Evolutionary conservation across 2,329 filamentous ascomycete genomes (phyloP), one percentile per base, ranked within the genome.

Genomic region (Arthrobotrys iridis): DNA sequence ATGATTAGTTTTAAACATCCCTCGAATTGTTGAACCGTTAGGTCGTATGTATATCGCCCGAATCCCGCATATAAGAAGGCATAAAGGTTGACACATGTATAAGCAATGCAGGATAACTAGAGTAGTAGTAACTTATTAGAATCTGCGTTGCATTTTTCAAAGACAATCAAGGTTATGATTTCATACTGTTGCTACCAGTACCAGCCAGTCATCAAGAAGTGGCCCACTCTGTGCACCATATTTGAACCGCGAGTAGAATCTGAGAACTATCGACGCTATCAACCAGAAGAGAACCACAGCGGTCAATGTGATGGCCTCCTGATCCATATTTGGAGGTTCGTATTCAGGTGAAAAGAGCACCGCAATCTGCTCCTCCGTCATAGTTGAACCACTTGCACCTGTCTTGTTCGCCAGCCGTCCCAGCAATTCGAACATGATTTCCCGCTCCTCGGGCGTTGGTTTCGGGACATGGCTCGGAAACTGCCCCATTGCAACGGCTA

Each of bases 381-480:
- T 24, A 13, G n/a, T 24, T 33, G 40, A 30, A 18, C 63, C 60
- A 13, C 24, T 63, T n/a, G 43, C 15, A 24, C 63, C 71, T 2
- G 46, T 50, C 20, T 58, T 43, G 24, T 63, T 68, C 11, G 63
- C 71, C 5, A 75, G 7, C 13, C 18, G 18, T n/a, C 46, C 71
- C 3, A 75, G 30, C 2, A 75, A n/a, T 24, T 50, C 30, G 48
- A 75, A 64, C 57, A 68, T 63, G 28, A 46, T 63, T 26, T 50
- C 64, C 52, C 71, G 63, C 71, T 75, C 55, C 28, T 75, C 71
- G 4, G 71, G 40, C 20, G 71, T 75, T n/a, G 71, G 71, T 48
- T 63, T 75, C 13, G 63, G 71, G 8, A 75, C 58, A 64, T 75
- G 63, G 22, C 71, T 75, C 5, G 71, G 71, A 52, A 75, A 50